Evolutionary conservation across 495 filamentous ascomycete species (phyloP).

Genomic region (Sporormia fimetaria): DNA sequence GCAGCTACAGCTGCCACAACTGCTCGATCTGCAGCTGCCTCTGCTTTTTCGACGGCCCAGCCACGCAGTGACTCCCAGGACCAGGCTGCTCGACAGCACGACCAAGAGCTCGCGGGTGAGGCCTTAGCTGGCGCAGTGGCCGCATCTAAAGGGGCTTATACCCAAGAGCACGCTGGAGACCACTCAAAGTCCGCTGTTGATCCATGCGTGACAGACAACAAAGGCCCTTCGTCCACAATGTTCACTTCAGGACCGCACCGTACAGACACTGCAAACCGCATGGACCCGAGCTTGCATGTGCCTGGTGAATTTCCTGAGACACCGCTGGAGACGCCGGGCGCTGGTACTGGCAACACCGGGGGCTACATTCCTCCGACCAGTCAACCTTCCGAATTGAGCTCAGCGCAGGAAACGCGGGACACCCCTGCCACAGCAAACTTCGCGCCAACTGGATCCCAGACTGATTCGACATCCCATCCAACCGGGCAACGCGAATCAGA

Average conservation of each 20-base stretch:
- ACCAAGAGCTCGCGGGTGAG: background rate
- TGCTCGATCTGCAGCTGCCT: background rate
- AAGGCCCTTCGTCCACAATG: background rate
- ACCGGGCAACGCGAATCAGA: background rate
- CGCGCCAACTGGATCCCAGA: no score
- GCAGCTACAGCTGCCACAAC: background rate
- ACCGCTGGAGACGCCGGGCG: background rate
- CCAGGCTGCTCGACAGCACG: no score
- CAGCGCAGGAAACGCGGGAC: no score
- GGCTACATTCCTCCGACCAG: no score
- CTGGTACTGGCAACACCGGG: no score
- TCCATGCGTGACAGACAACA: constrained; percentile 6
- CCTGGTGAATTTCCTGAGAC: constrained; percentile 21
- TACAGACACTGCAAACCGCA: constrained; percentile 21
- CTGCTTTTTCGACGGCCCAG: no score
- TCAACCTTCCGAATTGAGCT: no score
- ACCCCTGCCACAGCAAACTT: background rate
- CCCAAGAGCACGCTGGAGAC: constrained; percentile 15
- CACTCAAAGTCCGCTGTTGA: constrained; percentile 12
- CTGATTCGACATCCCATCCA: background rate
- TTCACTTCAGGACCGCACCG: constrained; percentile 13
- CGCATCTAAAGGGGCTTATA: background rate
- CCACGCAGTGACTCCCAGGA: no score
- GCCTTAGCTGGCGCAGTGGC: constrained; percentile 5
- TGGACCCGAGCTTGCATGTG: constrained; percentile 21